Base-by-base conservation (phyloP, 805 yeast genomes). In the Ogataea pini region DNA sequence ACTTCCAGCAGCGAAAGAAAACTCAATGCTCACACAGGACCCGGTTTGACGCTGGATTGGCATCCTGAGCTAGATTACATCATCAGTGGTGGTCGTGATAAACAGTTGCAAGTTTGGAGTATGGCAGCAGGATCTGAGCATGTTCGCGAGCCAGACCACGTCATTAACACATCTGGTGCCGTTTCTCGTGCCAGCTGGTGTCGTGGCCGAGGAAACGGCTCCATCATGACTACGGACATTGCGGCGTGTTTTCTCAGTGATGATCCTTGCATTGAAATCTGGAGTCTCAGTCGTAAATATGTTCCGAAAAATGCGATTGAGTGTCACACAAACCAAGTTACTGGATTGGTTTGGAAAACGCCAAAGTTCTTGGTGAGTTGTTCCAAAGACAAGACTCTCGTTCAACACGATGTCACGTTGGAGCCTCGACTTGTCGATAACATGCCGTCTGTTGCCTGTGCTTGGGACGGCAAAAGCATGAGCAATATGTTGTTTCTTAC, bases 81-180 rank as follows among this genome's bases (percentile, higher is more conserved):
- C 17, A 83, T 85, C 4, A 88, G 96, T 17, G 97, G 97, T 13
- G 99, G 99, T 7, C 76, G 97, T 58, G 99, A 94, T 67, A 85
- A 86, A 45, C 84, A 83, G 56, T 73, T 86, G 29, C 89, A 86
- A 51, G 81, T 86, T 3, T 89, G 95, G 92, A 85, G 79, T 58
- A 70, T 81, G 76, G 63, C 70, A 7, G 54, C 71, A 0, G 61
- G 65, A 9, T 56, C 69, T 1, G 69, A 63, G 31, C 76, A 69
- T 17, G 60, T 58, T 50, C 48, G 75, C 39, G 63, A 65, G 39
- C 96, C 97, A 0, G 92, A 88, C 28, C 78, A 78, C 55, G 83
- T 83, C 12, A 77, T 92, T 12, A 76, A 79, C 54, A 81, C 95
- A 0, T 83, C 94, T 7, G 85, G 85, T 13, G 87, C 96, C 0